Evolutionary conservation across 306 rosid genomes (phyloP), one percentile per base, ranked within the genome.

Genomic region (Cucumis sativus): DNA sequence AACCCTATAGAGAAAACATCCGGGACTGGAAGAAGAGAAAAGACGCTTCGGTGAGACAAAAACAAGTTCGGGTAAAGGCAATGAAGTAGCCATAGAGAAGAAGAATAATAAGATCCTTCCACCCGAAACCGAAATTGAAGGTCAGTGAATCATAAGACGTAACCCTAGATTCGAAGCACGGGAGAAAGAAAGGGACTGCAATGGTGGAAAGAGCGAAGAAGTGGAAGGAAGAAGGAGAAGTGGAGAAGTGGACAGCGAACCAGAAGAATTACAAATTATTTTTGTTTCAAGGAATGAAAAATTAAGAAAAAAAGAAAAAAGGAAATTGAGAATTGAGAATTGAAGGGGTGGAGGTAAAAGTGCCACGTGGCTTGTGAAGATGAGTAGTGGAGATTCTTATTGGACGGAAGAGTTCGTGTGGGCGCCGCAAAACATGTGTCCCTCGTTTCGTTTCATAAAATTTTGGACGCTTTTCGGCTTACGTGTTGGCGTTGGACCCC

Each of bases 301-400:
- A 79, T 12, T 3, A 49, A 49, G 6, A 49, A 15, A 51, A 1
- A 51, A 51, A 13, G 4, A 51, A 12, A 71, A 17, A 21, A 56
- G n/a, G 0, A n/a, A n/a, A n/a, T n/a, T n/a, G 54, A 35, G 11
- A 1, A 76, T 6, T 54, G 35, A 57, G 21, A 25, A 23, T 21
- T 33, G 62, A 85, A 83, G 75, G 83, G 87, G 89, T 86, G 92
- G 92, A 85, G 68, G 79, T 62, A 33, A 73, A 80, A 17, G 49
- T 59, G 88, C 87, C 98, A 92, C 93, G 97, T 92, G 97, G 84
- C 92, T 49, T 10, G 0, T 0, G 6, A 13, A 30, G 93, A 92
- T 90, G 85, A 83, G 92, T 23, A 77, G 1, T 69, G 68, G 18
- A 78, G 82, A 18, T 39, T 83, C 41, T 84, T 40, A 94, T 94